Base-by-base conservation (phyloP, 305 asterid species). In the Fraxinus angustifolia region DNA sequence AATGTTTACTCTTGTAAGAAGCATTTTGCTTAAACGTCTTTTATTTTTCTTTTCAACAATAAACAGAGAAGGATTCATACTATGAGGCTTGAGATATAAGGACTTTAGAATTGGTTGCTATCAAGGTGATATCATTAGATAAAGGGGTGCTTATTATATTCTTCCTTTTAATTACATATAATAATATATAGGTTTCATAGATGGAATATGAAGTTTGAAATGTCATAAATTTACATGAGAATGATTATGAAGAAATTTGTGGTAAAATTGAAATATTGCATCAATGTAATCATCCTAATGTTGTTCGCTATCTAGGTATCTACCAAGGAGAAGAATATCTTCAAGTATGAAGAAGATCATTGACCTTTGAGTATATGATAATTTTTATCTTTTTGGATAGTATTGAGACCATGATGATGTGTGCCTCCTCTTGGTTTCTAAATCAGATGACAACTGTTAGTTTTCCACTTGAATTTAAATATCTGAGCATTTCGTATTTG, bases 241-340 rank as follows among this genome's bases (percentile, higher is more conserved):
- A 96, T 82, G 98, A 98, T 70, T 96, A 96, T 81, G 99, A 96
- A 87, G 99, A 94, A 88, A 94, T 96, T 83, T 92, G 97, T 30
- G 97, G 97, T 79, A 98, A 96, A 90, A 94, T 96, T 82, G 99
- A 96, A 92, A 96, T 96, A 98, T 78, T 96, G 90, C 99, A 96
- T 89, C 99, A 96, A 81, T 96, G 98, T 83, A 96, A 94, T 88
- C 98, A 96, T 90, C 99, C 98, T 80, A 96, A 96, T 88, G 98
- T 96, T 83, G 97, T 96, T 83, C 99, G 98, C 78, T 96, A 96
- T 86, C 97, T 96, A 40, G 98, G 97, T 62, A 96, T 98, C 90
- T 96, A 90, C 86, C 99, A 96, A 88, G 97, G 99, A 77, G 99
- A 96, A 83, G 99, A 94, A 81, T 93, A 89, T 90, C 97, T 96